Percentiles rank a stretch among this genome's conserved stretches.
phyloP scores from a whole-genome alignment of 495 filamentous ascomycete species.

The Aspergillus indologenus region DNA sequence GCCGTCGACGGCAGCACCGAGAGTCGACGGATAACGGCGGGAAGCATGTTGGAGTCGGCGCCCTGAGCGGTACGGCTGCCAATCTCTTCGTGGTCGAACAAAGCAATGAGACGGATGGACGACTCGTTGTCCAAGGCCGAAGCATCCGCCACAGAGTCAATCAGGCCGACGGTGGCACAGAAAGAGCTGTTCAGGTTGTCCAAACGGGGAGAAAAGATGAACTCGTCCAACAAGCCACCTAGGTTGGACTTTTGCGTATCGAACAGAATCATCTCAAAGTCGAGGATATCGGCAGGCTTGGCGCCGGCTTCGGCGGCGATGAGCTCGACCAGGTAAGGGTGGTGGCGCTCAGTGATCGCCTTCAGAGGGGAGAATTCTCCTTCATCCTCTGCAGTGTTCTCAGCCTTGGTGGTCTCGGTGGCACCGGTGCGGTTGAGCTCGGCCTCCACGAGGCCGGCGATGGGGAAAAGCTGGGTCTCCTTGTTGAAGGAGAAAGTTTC shows the following conservation, averaged over 20 bases:
- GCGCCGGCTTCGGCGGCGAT: constrained; percentile 78
- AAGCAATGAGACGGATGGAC: constrained; percentile 80
- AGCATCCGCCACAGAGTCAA: constrained; percentile 66
- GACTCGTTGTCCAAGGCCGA: constrained; percentile 67
- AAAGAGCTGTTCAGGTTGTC: constrained; percentile 96
- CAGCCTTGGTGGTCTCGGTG: constrained; percentile 28
- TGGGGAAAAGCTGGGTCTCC: constrained; percentile 92
- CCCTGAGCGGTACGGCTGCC: constrained; percentile 89
- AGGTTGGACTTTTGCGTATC: constrained; percentile 88
- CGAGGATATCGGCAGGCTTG: constrained; percentile 66
- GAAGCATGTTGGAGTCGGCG: constrained; percentile 87
- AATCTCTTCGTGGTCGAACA: constrained; percentile 98
- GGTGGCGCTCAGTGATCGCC: constrained; percentile 77
- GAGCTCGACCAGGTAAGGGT: constrained; percentile 78
- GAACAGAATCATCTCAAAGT: constrained; percentile 95
- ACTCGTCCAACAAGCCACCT: constrained; percentile 87
- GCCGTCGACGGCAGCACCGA: constrained; percentile 64
- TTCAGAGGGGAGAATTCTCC: constrained; percentile 64
- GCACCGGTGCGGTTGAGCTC: constrained; percentile 75
- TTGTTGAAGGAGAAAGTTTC: constrained; percentile 90
- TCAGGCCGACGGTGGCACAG: constrained; percentile 77
- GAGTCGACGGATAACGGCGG: constrained; percentile 81
- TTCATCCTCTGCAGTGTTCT: constrained; percentile 40
- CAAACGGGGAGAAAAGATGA: constrained; percentile 88
- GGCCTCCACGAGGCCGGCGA: constrained; percentile 79